These are phyloP conservation scores for Sequoiadendron giganteum DNA, from an alignment of 75 land plant genomes.

Conservation along the genomic window DNA sequence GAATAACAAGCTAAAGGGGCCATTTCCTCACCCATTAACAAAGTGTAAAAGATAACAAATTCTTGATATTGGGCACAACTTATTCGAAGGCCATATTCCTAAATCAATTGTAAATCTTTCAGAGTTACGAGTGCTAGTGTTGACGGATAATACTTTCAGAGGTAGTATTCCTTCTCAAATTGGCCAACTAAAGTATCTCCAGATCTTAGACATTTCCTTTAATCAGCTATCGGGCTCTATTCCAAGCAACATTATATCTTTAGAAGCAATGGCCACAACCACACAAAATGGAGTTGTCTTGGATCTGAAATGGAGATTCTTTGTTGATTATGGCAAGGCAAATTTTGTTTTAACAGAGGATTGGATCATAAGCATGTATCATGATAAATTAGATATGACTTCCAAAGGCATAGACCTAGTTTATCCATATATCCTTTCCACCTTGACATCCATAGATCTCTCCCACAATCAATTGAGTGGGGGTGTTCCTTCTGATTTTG, in stretches of 20 bases:
- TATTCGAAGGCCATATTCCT: slow-evolving; percentile 23
- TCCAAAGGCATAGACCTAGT: neutral
- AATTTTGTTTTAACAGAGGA: neutral
- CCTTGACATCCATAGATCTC: neutral
- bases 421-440: neutral
- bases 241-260: neutral
- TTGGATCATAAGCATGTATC: neutral
- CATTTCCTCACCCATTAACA: slow-evolving; percentile 19
- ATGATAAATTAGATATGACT: neutral
- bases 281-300: neutral
- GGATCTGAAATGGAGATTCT: neutral
- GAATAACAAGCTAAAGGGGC: slow-evolving; percentile 23
- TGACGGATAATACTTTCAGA: slow-evolving; percentile 14
- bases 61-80: slow-evolving; percentile 13
- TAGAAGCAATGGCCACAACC: neutral
- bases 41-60: neutral
- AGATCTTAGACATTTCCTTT: slow-evolving; percentile 15
- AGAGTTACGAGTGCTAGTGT: neutral
- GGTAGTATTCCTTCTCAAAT: slow-evolving; percentile 29
- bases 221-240: slow-evolving; percentile 11
- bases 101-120: slow-evolving; percentile 6
- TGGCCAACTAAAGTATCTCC: slow-evolving; percentile 23
- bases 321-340: neutral
- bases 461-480: neutral
- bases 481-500: neutral